Evolutionary conservation across 108 stramenopile species (phyloP).

Genomic region (Mayamaea pseudoterrestris): DNA sequence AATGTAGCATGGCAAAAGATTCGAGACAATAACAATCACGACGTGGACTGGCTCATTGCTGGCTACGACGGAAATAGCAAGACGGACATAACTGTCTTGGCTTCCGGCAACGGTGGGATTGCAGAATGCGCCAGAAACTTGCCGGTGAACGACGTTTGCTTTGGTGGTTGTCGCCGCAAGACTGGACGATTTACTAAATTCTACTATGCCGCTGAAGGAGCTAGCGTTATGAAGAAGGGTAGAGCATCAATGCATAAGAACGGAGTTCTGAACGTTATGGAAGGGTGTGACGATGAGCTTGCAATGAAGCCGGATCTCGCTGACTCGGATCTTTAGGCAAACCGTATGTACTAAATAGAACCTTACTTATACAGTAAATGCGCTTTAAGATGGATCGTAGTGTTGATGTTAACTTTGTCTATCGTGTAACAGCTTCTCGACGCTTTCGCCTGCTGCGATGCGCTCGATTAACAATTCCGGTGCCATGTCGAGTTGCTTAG

Average conservation of each 20-base stretch:
- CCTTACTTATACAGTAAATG: too few species aligned
- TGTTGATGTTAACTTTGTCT: too few species aligned
- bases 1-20: slow-evolving; percentile 48
- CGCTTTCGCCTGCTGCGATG: too few species aligned
- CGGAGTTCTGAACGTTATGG: slow-evolving; percentile 76
- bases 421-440: too few species aligned
- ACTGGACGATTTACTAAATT: slow-evolving; percentile 66
- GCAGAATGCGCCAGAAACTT: slow-evolving; percentile 35
- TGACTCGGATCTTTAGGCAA: slow-evolving; percentile 21
- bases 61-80: slow-evolving; percentile 58
- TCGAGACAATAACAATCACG: slow-evolving; percentile 46
- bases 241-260: slow-evolving; percentile 82
- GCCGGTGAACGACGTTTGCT: slow-evolving; percentile 29
- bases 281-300: slow-evolving; percentile 72
- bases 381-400: too few species aligned
- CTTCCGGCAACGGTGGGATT: slow-evolving; percentile 54
- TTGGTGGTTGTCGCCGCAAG: slow-evolving; percentile 49
- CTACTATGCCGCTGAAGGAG: slow-evolving; percentile 44
- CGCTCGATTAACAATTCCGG: too few species aligned
- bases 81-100: slow-evolving; percentile 57
- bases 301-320: slow-evolving; percentile 51
- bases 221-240: slow-evolving; percentile 51
- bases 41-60: slow-evolving; percentile 64
- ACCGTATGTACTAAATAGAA: neutral
- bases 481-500: too few species aligned